Conservation (phyloP, 805 yeast genomes). For the Ogataea paraovalis region DNA sequence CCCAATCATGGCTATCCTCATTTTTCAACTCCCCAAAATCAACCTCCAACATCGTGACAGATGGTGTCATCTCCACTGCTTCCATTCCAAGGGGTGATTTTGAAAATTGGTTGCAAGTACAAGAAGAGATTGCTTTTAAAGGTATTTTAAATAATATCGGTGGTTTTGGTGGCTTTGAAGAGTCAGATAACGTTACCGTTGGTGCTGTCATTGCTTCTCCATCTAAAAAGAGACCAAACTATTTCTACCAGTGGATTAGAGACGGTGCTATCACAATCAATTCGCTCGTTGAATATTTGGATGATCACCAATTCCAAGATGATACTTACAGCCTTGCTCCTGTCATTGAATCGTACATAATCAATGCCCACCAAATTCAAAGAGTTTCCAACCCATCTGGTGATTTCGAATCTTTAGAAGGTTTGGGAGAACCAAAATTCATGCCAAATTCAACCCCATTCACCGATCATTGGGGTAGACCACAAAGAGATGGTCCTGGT, state of each 20-base stretch:
- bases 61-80: conserved; percentile 18
- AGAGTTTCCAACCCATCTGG: conserved; percentile 70
- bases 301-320: conserved; percentile 35
- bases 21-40: conserved; percentile 1
- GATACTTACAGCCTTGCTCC: conserved; percentile 14
- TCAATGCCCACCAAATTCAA: conserved; percentile 57
- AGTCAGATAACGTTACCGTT: conserved; percentile 37
- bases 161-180: conserved; percentile 35
- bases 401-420: conserved; percentile 42
- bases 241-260: conserved; percentile 86
- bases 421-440: conserved; percentile 91
- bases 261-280: conserved; percentile 81
- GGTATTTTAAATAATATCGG: conserved; percentile 55
- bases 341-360: conserved; percentile 57
- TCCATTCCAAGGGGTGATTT: conserved; percentile 34
- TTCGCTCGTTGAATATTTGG: conserved; percentile 54
- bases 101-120: conserved; percentile 46
- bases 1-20: conserved; percentile 6
- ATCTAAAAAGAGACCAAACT: conserved; percentile 65
- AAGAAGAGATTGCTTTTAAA: conserved; percentile 39
- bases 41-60: conserved; percentile 9
- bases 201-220: conserved; percentile 90
- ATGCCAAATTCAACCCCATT: conserved; percentile 62
- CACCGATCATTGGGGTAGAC: conserved; percentile 80
- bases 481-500: conserved; percentile 95